Base-by-base conservation (phyloP, 495 filamentous ascomycete genomes). In the Eremomyces bilateralis region DNA sequence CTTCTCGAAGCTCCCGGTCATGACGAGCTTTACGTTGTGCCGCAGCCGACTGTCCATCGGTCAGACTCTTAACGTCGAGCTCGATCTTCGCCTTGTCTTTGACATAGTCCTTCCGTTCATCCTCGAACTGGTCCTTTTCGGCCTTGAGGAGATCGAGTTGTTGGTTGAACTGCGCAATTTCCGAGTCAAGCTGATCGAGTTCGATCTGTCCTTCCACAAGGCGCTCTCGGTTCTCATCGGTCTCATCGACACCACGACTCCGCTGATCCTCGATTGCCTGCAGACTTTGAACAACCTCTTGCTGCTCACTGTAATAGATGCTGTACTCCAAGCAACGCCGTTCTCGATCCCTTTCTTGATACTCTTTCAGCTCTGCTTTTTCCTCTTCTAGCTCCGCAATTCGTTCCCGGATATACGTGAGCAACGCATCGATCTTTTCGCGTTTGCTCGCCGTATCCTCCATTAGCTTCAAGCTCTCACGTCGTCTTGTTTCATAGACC, bases 381-480 rank as follows among this genome's bases (percentile, higher is more conserved):
- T 99, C 88, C 51, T 91, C 83, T 52, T 95, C 88, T 1, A 99
- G 63, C 50, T 99, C 88, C 17, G 59, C 61, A 19, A 99, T 62
- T 16, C 88, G 73, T 46, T 85, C 79, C 40, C 85, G 77, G 51
- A 99, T 93, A 48, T 83, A 84, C 38, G 76, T 71, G 2, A 99
- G 62, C 2, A 81, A 56, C 50, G 93, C 88, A 46, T 99, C 88
- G 36, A 94, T 94, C 60, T 94, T 94, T 4, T 67, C 58, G 29
- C 83, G 73, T 57, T 92, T 95, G 53, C 77, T 91, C 50, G 85
- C 82, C 10, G 88, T 94, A 39, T 95, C 90, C 32, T 71, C 66
- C 84, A 99, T 94, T 48, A 99, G 93, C 54, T 90, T 92, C 40
- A 93, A 56, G 20, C 79, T 88, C 52, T 95, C 84, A 15, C 76